Evolutionary conservation across 768 basidiomycete species (phyloP), one percentile per base, ranked within the genome.

Genomic region (Botryobasidium botryosum): DNA sequence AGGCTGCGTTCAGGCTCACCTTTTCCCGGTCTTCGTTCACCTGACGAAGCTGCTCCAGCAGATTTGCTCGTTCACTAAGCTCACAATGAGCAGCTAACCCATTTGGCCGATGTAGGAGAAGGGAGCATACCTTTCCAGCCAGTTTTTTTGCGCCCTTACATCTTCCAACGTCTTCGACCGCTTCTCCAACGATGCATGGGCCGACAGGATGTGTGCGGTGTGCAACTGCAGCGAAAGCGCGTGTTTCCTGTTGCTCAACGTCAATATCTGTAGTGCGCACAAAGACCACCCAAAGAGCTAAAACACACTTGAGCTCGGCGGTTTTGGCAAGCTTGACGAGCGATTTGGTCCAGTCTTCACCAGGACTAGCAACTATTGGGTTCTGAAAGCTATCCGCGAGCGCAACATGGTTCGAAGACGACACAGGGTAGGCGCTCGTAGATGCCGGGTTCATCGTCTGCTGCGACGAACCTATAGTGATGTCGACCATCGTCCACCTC

Each of bases 321-420:
- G 80, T 83, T 64, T 82, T 86, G 5, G 84, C 84, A 8, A 87
- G 69, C 43, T 86, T 80, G 26, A 87, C 78, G 35, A 87, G 69
- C 60, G 84, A 80, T 53, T 78, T 79, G 23, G 81, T 84, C 84
- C 84, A 87, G 59, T 86, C 82, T 6, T 51, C 48, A 6, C 82
- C 84, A 17, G 74, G 77, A 44, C 17, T 38, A 3, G 84, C 81
- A 40, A 87, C 68, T 41, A 84, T 61, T n/a, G 77, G 74, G 40
- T 43, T 50, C 24, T 42, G 6, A 36, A 48, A 47, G 5, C 38
- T 27, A 28, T 50, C 45, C 35, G 40, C 4, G 55, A 53, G 8
- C 10, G 17, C 31, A 33, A 33, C n/a, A n/a, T n/a, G n/a, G n/a
- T n/a, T n/a, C n/a, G n/a, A n/a, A n/a, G n/a, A n/a, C n/a, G n/a